Conservation (phyloP, 768 basidiomycete genomes). For the Leucosporidium yakuticum region DNA sequence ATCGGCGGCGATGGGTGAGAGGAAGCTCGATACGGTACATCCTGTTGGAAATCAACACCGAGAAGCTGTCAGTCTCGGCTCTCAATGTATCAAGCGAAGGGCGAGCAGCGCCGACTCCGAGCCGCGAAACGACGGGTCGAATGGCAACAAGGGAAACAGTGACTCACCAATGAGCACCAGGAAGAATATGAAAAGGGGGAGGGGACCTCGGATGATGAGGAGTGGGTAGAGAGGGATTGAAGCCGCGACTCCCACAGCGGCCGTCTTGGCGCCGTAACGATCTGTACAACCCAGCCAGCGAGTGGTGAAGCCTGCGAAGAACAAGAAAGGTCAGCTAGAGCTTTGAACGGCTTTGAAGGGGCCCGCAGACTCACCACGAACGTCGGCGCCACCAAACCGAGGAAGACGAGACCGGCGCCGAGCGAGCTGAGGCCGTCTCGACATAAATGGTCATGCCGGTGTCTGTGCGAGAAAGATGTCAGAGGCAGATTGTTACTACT, state of each 20-base stretch:
- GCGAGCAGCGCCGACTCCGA: too few species aligned
- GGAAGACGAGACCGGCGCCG: slow-evolving; percentile 26
- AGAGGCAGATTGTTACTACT: too few species aligned
- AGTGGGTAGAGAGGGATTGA: slow-evolving; percentile 10
- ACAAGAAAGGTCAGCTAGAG: not conserved
- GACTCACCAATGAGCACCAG: slow-evolving; percentile 15
- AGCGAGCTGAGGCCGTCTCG: slow-evolving; percentile 6
- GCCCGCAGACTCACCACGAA: slow-evolving; percentile 13
- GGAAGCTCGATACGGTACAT: too few species aligned
- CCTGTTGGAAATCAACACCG: too few species aligned
- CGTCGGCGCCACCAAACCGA: slow-evolving; percentile 13
- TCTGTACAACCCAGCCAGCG: too few species aligned
- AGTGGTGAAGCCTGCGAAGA: slow-evolving; percentile 3
- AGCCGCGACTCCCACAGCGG: slow-evolving; percentile 9
- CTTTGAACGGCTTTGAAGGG: too few species aligned
- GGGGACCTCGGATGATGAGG: slow-evolving; percentile 19
- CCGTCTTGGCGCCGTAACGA: slow-evolving; percentile 18
- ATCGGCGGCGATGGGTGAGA: too few species aligned
- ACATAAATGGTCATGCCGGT: slow-evolving; percentile 21
- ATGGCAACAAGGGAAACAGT: too few species aligned
- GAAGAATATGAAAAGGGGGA: slow-evolving; percentile 25
- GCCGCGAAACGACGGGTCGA: too few species aligned
- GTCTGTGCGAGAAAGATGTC: slow-evolving; percentile 8
- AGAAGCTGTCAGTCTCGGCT: too few species aligned
- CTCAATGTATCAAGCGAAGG: too few species aligned